Base-by-base conservation (phyloP, 371 early-diverging fungal genomes). In the Haplosporangium sp. region DNA sequence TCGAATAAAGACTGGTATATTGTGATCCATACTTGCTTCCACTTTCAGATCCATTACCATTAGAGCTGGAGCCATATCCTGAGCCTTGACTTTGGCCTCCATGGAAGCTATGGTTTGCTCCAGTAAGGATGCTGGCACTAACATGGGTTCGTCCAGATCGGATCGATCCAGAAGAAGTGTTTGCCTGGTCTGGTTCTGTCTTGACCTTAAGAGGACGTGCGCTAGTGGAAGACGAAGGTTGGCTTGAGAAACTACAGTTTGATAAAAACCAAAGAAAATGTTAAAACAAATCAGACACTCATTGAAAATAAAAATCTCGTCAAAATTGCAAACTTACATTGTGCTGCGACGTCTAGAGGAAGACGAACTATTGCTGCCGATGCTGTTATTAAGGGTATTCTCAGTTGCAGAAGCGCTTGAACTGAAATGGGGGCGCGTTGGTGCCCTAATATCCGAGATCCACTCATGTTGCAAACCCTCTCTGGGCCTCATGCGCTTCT, bases 401-500 rank as follows among this genome's bases (percentile, higher is more conserved):
- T 65, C 66, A 11, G 65, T 19, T 3, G 57, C 37, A 5, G 67
- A 20, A 19, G 27, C 27, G 27, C 1, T 27, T 27, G 67, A 47
- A 37, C 64, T 76, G 67, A 76, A 71, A 20, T 63, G 67, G 1
- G 76, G 50, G 2, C 76, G 71, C 5, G 47, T 44, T 11, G 76
- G 71, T 1, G 76, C 45, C 45, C 71, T 67, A 66, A 79, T 62
- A 34, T 87, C 88, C 55, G 85, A 79, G 38, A 94, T 92, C 94
- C 93, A 94, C 58, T 91, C 92, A 63, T 94, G 95, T 34, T 88
- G 87, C 60, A 95, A 74, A 7, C 95, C 98, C 50, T 95, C 93
- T n/a, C 85, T 87, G 27, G 98, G 96, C n/a, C 86, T 92, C 87
- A 98, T 90, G 13, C 98, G 90, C 68, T 88, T 90, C 55, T 90